Evolutionary conservation across 176 grass and related monocot species (phyloP).

Genomic region (Stipa capillata): DNA sequence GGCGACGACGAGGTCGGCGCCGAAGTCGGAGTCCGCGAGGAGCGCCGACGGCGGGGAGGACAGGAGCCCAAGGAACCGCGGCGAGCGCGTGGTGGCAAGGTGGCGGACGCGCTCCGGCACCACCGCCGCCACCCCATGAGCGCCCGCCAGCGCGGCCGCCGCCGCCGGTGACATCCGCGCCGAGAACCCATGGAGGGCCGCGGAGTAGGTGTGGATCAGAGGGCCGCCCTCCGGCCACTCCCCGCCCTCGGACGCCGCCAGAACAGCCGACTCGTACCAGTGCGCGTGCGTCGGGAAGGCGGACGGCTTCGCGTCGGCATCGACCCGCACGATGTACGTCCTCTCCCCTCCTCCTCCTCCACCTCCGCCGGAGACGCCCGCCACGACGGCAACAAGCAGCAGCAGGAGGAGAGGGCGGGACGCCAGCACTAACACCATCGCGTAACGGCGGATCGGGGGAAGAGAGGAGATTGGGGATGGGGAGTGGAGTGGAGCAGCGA

Average conservation of each 20-base stretch:
- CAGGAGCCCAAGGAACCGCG: slow-evolving; percentile 56
- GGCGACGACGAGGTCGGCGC: slow-evolving; percentile 70
- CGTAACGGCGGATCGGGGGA: too few relatives aligned
- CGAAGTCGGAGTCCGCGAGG: slow-evolving; percentile 85
- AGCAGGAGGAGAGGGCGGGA: background rate
- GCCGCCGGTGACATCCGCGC: slow-evolving; percentile 51
- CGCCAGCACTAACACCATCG: slow-evolving; percentile 1
- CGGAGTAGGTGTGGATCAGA: slow-evolving; percentile 85
- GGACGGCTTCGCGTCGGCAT: slow-evolving; percentile 85
- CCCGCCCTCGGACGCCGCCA: slow-evolving; percentile 23
- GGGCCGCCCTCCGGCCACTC: slow-evolving; percentile 54
- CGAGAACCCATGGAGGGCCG: slow-evolving; percentile 71
- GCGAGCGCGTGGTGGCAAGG: slow-evolving; percentile 65
- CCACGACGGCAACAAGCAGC: background rate
- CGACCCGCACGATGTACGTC: slow-evolving; percentile 88
- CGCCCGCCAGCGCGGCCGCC: slow-evolving; percentile 22
- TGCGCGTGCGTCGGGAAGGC: slow-evolving; percentile 80
- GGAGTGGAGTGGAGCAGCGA: background rate
- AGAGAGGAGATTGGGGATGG: background rate
- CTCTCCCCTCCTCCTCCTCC: too few relatives aligned
- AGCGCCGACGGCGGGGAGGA: slow-evolving; percentile 71
- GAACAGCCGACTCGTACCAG: slow-evolving; percentile 81
- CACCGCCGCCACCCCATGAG: slow-evolving; percentile 57
- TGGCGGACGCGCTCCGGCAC: slow-evolving; percentile 59
- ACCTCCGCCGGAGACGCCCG: background rate